Evolutionary conservation across 805 yeast species (phyloP).

Genomic region (Hanseniaspora lindneri): DNA sequence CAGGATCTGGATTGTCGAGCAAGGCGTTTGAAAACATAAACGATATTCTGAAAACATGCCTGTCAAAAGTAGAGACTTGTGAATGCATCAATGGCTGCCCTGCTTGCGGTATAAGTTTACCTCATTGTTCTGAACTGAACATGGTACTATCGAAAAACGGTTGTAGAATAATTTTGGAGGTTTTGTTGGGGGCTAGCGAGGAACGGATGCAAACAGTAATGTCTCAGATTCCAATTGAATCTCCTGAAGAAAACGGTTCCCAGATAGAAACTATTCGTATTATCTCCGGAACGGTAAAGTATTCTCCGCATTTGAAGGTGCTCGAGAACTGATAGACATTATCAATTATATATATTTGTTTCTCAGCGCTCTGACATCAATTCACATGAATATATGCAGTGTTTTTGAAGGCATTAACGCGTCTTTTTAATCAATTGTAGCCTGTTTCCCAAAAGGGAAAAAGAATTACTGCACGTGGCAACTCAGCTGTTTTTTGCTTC

Average conservation of each 20-base stretch:
- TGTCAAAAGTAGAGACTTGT: conserved; percentile 51
- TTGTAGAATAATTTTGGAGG: conserved; percentile 54
- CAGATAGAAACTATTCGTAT: conserved; percentile 59
- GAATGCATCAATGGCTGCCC: conserved; percentile 60
- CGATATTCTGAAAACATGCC: conserved; percentile 49
- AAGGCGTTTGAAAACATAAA: conserved; percentile 73
- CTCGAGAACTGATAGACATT: conserved; percentile 20
- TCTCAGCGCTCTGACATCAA: too few species aligned
- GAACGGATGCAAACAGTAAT: conserved; percentile 27
- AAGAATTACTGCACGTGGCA: too few species aligned
- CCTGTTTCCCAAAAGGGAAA: too few species aligned
- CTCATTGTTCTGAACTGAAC: conserved; percentile 69
- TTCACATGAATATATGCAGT: too few species aligned
- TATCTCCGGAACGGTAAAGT: conserved; percentile 43
- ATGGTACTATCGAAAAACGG: conserved; percentile 82
- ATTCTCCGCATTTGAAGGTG: conserved; percentile 50
- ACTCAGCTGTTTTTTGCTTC: too few species aligned
- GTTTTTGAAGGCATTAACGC: too few species aligned
- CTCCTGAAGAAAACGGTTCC: conserved; percentile 72
- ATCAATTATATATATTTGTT: too few species aligned
- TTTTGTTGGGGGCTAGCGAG: conserved; percentile 44
- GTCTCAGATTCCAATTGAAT: conserved; percentile 58
- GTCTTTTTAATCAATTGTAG: too few species aligned
- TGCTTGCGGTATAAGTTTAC: conserved; percentile 63
- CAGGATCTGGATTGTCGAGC: conserved; percentile 67